Conservation (phyloP, 371 early-diverging fungal species). For the Mortierella polycephala region DNA sequence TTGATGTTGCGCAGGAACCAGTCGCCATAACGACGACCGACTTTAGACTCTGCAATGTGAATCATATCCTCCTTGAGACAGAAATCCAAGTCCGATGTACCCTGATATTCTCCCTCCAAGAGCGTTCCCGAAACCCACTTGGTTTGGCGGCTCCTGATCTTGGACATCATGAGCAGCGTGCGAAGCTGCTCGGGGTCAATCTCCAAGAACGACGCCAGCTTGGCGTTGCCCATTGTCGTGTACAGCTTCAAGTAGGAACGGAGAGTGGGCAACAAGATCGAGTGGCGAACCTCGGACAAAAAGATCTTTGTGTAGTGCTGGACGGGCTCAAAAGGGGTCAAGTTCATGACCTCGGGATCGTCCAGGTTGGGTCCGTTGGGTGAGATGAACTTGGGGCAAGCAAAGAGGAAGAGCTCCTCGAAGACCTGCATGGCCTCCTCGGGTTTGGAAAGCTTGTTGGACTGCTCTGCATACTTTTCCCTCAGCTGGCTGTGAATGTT, state of each 20-base stretch:
- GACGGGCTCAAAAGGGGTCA: slow-evolving; percentile 67
- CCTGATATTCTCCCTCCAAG: slow-evolving; percentile 82
- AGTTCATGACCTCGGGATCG: slow-evolving; percentile 55
- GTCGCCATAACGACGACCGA: slow-evolving; percentile 92
- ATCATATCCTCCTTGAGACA: slow-evolving; percentile 92
- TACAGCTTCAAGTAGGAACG: slow-evolving; percentile 95
- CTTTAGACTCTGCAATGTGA: slow-evolving; percentile 93
- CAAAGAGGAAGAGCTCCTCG: slow-evolving; percentile 90
- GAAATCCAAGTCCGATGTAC: slow-evolving; percentile 91
- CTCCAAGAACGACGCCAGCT: slow-evolving; percentile 90
- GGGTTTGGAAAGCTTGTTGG: slow-evolving; percentile 78
- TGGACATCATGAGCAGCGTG: slow-evolving; percentile 83
- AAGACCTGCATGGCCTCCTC: slow-evolving; percentile 84
- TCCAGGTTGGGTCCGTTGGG: slow-evolving; percentile 84
- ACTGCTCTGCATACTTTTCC: slow-evolving; percentile 94
- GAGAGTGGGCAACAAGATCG: slow-evolving; percentile 86
- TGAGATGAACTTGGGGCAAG: slow-evolving; percentile 95
- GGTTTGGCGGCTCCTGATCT: slow-evolving; percentile 92
- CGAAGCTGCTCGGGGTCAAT: slow-evolving; percentile 81
- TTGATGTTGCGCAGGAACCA: slow-evolving; percentile 95
- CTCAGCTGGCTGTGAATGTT: slow-evolving; percentile 85
- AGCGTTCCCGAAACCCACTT: slow-evolving; percentile 80
- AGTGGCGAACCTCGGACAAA: slow-evolving; percentile 84
- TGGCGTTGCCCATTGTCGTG: slow-evolving; percentile 89
- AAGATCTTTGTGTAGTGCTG: slow-evolving; percentile 88